Evolutionary conservation across 352 stramenopile species (phyloP).

Genomic region (Pelagophyceae sp.): DNA sequence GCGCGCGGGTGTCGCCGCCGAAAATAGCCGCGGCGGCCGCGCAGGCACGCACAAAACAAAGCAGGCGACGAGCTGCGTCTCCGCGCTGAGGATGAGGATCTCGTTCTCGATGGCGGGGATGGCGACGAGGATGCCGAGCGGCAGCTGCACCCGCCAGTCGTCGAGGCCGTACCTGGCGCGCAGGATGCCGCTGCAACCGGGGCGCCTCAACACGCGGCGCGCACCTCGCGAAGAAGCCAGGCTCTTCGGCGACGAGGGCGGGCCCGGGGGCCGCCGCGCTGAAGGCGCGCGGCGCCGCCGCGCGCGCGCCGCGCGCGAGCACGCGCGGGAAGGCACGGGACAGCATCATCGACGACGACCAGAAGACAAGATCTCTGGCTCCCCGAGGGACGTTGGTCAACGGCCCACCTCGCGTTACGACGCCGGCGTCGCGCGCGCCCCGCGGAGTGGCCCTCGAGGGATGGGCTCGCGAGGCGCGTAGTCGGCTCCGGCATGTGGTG

Average conservation of each 20-base stretch:
- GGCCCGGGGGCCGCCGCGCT: too few relatives aligned
- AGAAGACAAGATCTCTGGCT: too few relatives aligned
- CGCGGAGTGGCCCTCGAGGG: background rate
- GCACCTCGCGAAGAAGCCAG: background rate
- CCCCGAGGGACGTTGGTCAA: background rate
- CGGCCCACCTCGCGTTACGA: background rate
- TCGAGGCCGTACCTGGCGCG: background rate
- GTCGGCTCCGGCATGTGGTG: background rate
- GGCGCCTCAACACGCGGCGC: background rate
- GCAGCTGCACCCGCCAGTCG: constrained; percentile 15
- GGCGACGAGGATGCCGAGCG: constrained; percentile 23
- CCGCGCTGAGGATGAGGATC: constrained; percentile 24
- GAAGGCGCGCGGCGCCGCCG: background rate
- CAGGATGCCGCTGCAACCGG: background rate
- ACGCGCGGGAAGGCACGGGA: background rate
- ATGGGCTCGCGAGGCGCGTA: background rate
- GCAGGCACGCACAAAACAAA: too few relatives aligned
- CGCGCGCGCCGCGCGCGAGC: background rate
- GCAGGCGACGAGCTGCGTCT: constrained; percentile 27
- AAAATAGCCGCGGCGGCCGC: too few relatives aligned
- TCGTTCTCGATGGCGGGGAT: constrained; percentile 28
- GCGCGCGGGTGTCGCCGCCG: too few relatives aligned
- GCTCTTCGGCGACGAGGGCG: background rate
- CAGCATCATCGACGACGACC: too few relatives aligned
- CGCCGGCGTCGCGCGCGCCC: background rate